Base-by-base conservation (phyloP, 2,329 filamentous ascomycete genomes). In the Uncinocarpus reesii region DNA sequence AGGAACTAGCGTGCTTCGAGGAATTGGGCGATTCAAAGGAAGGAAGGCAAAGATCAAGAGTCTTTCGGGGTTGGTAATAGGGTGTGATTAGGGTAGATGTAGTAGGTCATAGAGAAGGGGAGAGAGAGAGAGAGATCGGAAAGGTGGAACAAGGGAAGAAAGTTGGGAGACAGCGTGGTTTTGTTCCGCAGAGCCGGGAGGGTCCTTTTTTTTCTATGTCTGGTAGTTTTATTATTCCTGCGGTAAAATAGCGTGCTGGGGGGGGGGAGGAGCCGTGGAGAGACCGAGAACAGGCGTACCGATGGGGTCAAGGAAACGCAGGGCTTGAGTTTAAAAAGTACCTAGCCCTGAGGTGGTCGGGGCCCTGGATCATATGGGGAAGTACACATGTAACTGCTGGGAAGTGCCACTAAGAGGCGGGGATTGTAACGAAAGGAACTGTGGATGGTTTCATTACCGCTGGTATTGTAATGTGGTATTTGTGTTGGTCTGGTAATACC, bases 161-260 rank as follows among this genome's bases (percentile, higher is more conserved):
- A 45, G 42, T 37, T 53, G 52, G 49, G 55, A 51, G 52, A 26
- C 18, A 42, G 41, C 23, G 31, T 44, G 32, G 47, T 38, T 49
- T 49, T 49, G 47, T 49, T 45, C 47, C 40, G 42, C 47, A 49
- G 23, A 34, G 34, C 40, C 47, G 47, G 42, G 38, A 48, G 42
- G 40, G 35, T 44, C 34, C 40, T 49, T 49, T 43, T 49, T 36
- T 32, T 29, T 48, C 16, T 32, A 20, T n/a, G n/a, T 7, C 29
- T 2, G 42, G 16, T 7, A 10, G 31, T 36, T 38, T 44, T 37
- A 45, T 45, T 38, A 29, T 42, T 31, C 7, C 6, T 40, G 5
- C 43, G 20, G 31, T 42, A 37, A n/a, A n/a, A 18, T 21, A 23
- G 18, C 8, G 31, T 24, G 16, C 21, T 6, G 24, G 29, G 29